A percentile compares a stretch with the other conserved stretches of the same genome.
These are phyloP conservation scores for Annulohypoxylon nitens DNA, from an alignment of 495 filamentous ascomycete genomes.

Conservation along the genomic window DNA sequence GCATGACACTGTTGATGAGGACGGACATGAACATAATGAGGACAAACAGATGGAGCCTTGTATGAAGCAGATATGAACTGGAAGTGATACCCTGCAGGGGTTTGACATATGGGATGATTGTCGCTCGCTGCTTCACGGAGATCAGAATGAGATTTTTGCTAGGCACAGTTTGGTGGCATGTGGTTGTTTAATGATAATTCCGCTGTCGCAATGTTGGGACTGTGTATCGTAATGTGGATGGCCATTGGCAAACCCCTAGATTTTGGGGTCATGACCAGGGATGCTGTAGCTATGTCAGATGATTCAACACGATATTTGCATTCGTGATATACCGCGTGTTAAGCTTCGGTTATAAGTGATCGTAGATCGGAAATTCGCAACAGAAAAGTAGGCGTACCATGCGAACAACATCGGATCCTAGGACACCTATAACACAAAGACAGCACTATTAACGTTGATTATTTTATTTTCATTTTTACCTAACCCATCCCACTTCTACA, in stretches of 20 bases:
- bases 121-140: slow-evolving; percentile 29
- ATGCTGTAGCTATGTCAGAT: neutral
- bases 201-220: neutral
- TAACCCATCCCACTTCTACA: slow-evolving; percentile 45
- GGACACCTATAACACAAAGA: neutral
- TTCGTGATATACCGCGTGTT: neutral
- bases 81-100: slow-evolving; percentile 44
- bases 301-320: slow-evolving; percentile 4
- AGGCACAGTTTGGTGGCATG: slow-evolving; percentile 7
- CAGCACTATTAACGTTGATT: neutral
- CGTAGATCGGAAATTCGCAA: neutral
- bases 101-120: slow-evolving; percentile 35
- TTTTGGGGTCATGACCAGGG: neutral
- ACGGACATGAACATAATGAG: slow-evolving; percentile 34
- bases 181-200: slow-evolving; percentile 26
- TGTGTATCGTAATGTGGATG: slow-evolving; percentile 9
- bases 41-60: slow-evolving; percentile 12
- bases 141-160: slow-evolving; percentile 31
- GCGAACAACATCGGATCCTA: neutral
- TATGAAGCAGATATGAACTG: slow-evolving; percentile 26
- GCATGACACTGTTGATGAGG: slow-evolving; percentile 5
- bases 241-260: neutral
- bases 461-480: neutral
- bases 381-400: neutral
- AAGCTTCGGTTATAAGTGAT: neutral